Conservation (phyloP, 352 stramenopile species). For the Phytophthora colocasiae region DNA sequence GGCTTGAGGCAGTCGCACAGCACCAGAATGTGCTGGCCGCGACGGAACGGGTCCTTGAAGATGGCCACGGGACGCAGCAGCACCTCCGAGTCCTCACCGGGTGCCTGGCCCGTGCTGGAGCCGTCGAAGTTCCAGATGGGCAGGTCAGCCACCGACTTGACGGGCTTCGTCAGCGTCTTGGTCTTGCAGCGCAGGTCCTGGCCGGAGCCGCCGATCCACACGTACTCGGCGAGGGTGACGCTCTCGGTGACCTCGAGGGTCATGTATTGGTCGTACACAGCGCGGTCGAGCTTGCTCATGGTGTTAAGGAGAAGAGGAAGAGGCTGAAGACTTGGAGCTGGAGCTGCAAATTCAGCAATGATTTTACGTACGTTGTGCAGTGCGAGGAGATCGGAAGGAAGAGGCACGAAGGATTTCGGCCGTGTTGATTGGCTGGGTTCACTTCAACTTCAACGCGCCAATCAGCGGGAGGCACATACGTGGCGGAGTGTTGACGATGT, state of each 20-base stretch:
- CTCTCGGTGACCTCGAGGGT: conserved; percentile 52
- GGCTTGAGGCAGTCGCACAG: conserved; percentile 98
- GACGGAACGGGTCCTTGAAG: conserved; percentile 97
- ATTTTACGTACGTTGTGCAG: neutral
- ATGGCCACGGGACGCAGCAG: conserved; percentile 93
- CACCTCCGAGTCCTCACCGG: conserved; percentile 97
- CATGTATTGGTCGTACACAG: conserved; percentile 88
- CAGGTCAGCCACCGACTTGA: conserved; percentile 79
- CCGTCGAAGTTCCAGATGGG: conserved; percentile 99
- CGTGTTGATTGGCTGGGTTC: conserved; percentile 3
- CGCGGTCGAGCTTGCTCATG: conserved; percentile 87
- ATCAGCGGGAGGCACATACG: conserved; percentile 10
- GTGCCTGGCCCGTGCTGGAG: conserved; percentile 97
- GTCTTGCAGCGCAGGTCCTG: conserved; percentile 95
- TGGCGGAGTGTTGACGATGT: neutral
- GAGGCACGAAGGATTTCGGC: conserved; percentile 4
- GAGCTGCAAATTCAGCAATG: conserved; percentile 84
- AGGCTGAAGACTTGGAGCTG: conserved; percentile 3
- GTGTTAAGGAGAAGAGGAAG: neutral
- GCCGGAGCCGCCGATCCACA: conserved; percentile 95
- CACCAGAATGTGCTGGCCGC: conserved; percentile 96
- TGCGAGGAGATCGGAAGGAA: neutral
- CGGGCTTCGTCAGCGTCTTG: conserved; percentile 85
- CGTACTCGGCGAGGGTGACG: conserved; percentile 92
- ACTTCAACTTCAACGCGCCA: conserved; percentile 15